phyloP scores from a whole-genome alignment of 2,329 filamentous ascomycete genomes.

The Colletotrichum sp. region DNA sequence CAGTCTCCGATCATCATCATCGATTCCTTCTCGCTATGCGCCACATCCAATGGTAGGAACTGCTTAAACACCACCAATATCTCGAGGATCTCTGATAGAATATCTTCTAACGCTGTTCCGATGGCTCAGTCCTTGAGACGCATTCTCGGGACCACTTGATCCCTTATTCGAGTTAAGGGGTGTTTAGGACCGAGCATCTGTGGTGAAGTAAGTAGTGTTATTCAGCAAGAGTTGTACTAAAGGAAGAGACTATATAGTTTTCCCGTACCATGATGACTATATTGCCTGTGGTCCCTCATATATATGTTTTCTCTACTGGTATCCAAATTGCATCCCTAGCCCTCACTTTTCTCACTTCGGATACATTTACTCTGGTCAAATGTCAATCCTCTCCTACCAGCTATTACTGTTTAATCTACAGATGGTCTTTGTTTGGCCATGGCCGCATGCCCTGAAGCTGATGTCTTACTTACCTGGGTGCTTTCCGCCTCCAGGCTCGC shows the following conservation, averaged over 20 bases:
- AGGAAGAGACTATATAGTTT: background rate
- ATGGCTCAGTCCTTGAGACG: background rate
- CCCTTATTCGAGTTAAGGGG: background rate
- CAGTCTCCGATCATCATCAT: background rate
- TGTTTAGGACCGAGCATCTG: background rate
- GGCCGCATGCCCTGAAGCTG: background rate
- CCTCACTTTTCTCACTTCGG: background rate
- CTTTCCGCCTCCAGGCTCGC: background rate
- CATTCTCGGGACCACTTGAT: background rate
- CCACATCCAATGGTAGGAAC: background rate
- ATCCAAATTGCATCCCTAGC: background rate
- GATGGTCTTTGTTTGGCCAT: background rate
- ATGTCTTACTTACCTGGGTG: background rate
- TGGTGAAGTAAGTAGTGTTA: background rate
- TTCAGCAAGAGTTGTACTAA: background rate
- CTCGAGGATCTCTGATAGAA: background rate
- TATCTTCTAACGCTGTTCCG: background rate
- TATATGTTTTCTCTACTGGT: background rate
- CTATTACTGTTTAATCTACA: background rate
- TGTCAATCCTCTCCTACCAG: background rate
- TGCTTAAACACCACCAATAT: background rate
- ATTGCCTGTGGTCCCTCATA: background rate
- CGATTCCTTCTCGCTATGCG: background rate
- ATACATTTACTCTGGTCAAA: background rate
- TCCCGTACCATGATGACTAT: background rate